These are phyloP conservation scores for Dactylorhiza incarnata DNA, from an alignment of 106 monocot genomes.

Conservation along the genomic window DNA sequence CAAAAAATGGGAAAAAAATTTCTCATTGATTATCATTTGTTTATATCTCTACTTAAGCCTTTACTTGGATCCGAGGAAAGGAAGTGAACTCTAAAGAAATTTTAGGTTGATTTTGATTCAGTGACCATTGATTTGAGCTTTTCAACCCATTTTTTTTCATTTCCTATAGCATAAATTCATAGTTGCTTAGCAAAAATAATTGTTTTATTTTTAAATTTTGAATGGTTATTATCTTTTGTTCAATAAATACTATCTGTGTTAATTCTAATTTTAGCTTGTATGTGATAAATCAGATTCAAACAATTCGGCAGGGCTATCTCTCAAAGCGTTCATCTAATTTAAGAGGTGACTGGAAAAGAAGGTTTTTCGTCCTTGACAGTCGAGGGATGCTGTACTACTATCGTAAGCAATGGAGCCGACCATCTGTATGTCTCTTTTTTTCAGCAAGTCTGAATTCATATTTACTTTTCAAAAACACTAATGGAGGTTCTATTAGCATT, in stretches of 20 bases:
- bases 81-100: neutral
- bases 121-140: neutral
- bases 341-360: slow-evolving; percentile 98
- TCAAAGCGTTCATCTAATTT: slow-evolving; percentile 99
- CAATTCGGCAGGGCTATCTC: slow-evolving; percentile 98
- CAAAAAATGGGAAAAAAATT: too few species aligned
- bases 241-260: neutral
- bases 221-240: neutral
- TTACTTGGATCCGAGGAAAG: neutral
- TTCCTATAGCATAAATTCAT: neutral
- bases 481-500: neutral
- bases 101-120: neutral
- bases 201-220: neutral
- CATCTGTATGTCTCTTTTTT: slow-evolving; percentile 64
- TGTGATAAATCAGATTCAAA: slow-evolving; percentile 72
- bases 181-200: neutral
- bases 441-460: neutral
- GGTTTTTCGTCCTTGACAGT: slow-evolving; percentile 99
- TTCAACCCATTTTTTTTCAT: neutral
- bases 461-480: neutral
- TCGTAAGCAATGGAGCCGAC: slow-evolving; percentile 76
- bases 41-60: neutral
- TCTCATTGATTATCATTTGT: neutral
- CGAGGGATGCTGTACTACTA: slow-evolving; percentile 99
- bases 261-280: neutral